phyloP scores from a whole-genome alignment of 352 stramenopile genomes.

The Salisapilia sapeloensis region DNA sequence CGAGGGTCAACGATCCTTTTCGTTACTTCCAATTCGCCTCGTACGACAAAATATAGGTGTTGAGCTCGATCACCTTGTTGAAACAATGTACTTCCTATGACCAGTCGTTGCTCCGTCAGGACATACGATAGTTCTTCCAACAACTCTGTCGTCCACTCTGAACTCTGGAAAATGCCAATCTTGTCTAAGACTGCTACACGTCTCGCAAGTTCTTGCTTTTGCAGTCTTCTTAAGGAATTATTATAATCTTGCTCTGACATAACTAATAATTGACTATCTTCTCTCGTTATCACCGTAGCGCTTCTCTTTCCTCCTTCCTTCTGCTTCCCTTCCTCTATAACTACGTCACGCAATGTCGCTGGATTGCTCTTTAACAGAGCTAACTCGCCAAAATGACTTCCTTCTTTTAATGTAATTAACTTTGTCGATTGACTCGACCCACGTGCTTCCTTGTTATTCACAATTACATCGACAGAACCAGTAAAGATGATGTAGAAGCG shows the following conservation, averaged over 20 bases:
- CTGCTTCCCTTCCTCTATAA: background rate
- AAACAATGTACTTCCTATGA: slow-evolving; percentile 24
- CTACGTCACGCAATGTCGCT: too few relatives aligned
- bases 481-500: slow-evolving; percentile 67
- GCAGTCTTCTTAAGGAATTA: slow-evolving; percentile 36
- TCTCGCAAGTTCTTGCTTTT: slow-evolving; percentile 48
- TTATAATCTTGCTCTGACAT: slow-evolving; percentile 69
- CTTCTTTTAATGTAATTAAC: slow-evolving; percentile 51
- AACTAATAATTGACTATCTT: slow-evolving; percentile 42
- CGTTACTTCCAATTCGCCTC: slow-evolving; percentile 34
- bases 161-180: slow-evolving; percentile 57
- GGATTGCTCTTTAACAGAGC: slow-evolving; percentile 59
- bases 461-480: slow-evolving; percentile 49
- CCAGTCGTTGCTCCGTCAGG: slow-evolving; percentile 35
- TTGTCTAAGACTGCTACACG: slow-evolving; percentile 36
- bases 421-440: slow-evolving; percentile 40
- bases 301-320: slow-evolving; percentile 46
- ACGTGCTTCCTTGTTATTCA: slow-evolving; percentile 29
- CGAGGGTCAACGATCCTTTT: slow-evolving; percentile 27
- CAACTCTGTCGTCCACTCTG: slow-evolving; percentile 50
- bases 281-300: slow-evolving; percentile 43
- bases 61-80: slow-evolving; percentile 35
- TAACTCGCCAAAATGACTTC: slow-evolving; percentile 47
- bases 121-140: slow-evolving; percentile 64
- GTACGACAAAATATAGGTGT: slow-evolving; percentile 57